Evolutionary conservation across 257 asterid genomes (phyloP).

Genomic region (Solanum pennellii): DNA sequence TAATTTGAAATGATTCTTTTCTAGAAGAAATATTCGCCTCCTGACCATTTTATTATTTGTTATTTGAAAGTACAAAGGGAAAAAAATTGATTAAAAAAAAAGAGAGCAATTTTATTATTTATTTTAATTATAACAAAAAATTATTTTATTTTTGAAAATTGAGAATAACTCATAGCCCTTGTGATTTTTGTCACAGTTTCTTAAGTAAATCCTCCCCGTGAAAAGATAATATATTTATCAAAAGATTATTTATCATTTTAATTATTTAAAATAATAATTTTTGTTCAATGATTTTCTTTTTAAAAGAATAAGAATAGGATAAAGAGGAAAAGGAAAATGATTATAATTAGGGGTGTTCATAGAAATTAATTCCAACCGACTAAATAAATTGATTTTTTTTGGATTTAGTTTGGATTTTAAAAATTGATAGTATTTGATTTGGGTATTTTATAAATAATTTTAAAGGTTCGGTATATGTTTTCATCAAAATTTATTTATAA

Average conservation of each 20-base stretch:
- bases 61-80: neutral
- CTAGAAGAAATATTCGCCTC: neutral
- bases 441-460: neutral
- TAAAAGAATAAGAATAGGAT: neutral
- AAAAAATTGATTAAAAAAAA: too few species aligned
- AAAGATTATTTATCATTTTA: neutral
- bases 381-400: too few species aligned
- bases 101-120: neutral
- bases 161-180: neutral
- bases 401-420: too few species aligned
- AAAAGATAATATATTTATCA: too few species aligned
- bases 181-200: too few species aligned
- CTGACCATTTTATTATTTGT: neutral
- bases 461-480: neutral
- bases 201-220: neutral
- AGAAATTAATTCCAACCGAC: neutral
- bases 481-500: too few species aligned
- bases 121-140: too few species aligned
- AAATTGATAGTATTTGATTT: too few species aligned
- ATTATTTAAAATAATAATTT: too few species aligned
- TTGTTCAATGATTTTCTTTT: neutral
- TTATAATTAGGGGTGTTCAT: neutral
- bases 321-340: too few species aligned
- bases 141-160: too few species aligned
- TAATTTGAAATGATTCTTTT: neutral